phyloP scores from a whole-genome alignment of 139 green algal species.

The Prasinococcaceae sp. region DNA sequence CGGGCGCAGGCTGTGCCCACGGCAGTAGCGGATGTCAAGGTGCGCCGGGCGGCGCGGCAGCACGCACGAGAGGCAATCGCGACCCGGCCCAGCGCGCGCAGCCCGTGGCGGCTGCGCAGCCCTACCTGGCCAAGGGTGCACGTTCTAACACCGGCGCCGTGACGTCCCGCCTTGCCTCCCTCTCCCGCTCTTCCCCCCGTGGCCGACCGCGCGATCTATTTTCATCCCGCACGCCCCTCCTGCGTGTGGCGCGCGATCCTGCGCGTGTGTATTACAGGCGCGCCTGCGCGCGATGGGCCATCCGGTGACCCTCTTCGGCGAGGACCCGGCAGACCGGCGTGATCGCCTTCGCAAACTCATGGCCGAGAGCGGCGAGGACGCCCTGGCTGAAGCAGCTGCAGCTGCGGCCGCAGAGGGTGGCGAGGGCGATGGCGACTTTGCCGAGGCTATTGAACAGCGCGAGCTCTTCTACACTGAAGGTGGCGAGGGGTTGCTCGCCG shows the following conservation, averaged over 20 bases:
- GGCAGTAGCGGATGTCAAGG: slow-evolving; percentile 22
- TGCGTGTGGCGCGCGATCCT: too few species aligned
- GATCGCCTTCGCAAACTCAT: slow-evolving; percentile 71
- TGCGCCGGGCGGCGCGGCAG: too few species aligned
- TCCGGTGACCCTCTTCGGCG: slow-evolving; percentile 91
- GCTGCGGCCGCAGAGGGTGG: neutral
- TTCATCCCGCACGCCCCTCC: too few species aligned
- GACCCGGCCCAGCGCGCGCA: too few species aligned
- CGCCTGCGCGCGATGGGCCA: slow-evolving; percentile 64
- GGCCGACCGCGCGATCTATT: too few species aligned
- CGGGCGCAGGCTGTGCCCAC: slow-evolving; percentile 22
- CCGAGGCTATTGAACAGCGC: slow-evolving; percentile 14
- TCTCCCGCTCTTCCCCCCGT: too few species aligned
- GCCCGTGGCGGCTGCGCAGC: too few species aligned
- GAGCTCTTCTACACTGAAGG: slow-evolving; percentile 95
- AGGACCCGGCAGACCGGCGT: slow-evolving; percentile 73
- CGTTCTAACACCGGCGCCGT: too few species aligned
- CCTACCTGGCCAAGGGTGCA: too few species aligned
- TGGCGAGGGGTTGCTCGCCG: slow-evolving; percentile 37
- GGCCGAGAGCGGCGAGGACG: slow-evolving; percentile 22
- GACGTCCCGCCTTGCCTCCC: too few species aligned
- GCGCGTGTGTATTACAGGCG: too few species aligned
- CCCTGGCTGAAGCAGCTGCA: neutral
- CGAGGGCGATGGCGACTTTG: neutral
- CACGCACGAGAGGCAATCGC: too few species aligned